These are phyloP conservation scores for Pichia inconspicua DNA, from an alignment of 1,139 yeast genomes.

Conservation along the genomic window DNA sequence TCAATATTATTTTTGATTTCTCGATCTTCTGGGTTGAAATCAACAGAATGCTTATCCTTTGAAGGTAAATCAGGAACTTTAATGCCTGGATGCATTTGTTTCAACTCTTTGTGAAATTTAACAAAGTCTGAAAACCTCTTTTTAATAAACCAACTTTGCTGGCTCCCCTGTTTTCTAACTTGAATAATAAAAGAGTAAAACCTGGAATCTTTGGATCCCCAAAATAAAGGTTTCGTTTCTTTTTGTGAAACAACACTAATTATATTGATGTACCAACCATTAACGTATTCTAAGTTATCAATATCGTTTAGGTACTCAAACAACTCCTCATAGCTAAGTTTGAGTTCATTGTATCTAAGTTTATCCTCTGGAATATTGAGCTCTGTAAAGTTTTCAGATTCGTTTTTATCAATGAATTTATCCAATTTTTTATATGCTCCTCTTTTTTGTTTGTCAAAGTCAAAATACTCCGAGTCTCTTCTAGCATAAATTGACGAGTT, in stretches of 20 bases:
- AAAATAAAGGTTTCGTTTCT: constrained; percentile 19
- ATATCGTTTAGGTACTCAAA: constrained; percentile 9
- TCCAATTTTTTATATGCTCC: constrained; percentile 46
- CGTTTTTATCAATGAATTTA: constrained; percentile 37
- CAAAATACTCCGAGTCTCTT: constrained; percentile 45
- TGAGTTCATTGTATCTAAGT: neutral
- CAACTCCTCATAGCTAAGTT: constrained; percentile 4
- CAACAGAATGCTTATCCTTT: constrained; percentile 37
- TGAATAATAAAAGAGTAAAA: constrained; percentile 39
- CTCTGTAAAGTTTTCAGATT: constrained; percentile 5
- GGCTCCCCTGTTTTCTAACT: constrained; percentile 28
- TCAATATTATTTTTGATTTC: neutral
- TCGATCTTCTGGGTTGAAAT: constrained; percentile 17
- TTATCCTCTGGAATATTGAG: constrained; percentile 11
- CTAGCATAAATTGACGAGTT: constrained; percentile 68
- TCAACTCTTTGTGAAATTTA: constrained; percentile 43
- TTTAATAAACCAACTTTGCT: constrained; percentile 41
- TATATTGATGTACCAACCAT: constrained; percentile 57
- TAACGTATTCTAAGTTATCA: constrained; percentile 37
- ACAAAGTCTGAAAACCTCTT: constrained; percentile 64
- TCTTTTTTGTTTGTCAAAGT: constrained; percentile 27
- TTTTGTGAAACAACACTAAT: constrained; percentile 44
- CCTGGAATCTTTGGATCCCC: constrained; percentile 20
- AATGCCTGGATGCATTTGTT: constrained; percentile 60
- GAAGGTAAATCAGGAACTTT: constrained; percentile 59